Base-by-base conservation (phyloP, 192 early-diverging fungal genomes). In the Coemansia sp. region DNA sequence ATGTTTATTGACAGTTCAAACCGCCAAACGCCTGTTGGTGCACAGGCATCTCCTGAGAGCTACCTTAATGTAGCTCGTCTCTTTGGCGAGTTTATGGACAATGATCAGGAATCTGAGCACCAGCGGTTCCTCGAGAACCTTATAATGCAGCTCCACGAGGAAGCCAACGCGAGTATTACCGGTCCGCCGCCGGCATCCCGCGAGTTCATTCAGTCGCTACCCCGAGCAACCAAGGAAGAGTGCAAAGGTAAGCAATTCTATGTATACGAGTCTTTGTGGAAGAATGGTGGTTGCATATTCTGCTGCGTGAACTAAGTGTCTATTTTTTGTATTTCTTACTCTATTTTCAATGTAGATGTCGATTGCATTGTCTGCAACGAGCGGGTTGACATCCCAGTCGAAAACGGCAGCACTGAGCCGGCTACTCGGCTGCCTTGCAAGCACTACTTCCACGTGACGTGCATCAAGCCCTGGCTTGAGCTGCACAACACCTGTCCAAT, bases 401-500 rank as follows among this genome's bases (percentile, higher is more conserved):
- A 49, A 27, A 41, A 23, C 34, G 34, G 34, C 34, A 37, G 34
- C 34, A 37, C 34, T 10, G 54, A 68, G 14, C 19, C 47, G 37
- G 60, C 69, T 23, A 79, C 70, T 9, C 23, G 53, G 11, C 57
- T 72, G 42, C 76, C 69, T 0, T 79, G 76, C 57, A 60, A 52
- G 34, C 76, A 79, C 40, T 57, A 63, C 41, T 79, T 60, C 34
- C 69, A 79, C 27, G 48, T 49, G 8, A 51, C 55, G 12, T 79
- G 76, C 51, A 56, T 79, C 38, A 66, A 64, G 53, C 69, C 69
- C 13, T 79, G 76, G 76, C 63, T 79, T 23, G 76, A 71, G 62
- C 59, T 79, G 57, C 76, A 79, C 63, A 79, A 79, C 61, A 79
- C 76, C 7, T 79, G 76, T 22, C 76, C 76, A 0, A 72, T 79